Conservation (phyloP, 73 alveolate genomes). For the Paramecium primaurelia region DNA sequence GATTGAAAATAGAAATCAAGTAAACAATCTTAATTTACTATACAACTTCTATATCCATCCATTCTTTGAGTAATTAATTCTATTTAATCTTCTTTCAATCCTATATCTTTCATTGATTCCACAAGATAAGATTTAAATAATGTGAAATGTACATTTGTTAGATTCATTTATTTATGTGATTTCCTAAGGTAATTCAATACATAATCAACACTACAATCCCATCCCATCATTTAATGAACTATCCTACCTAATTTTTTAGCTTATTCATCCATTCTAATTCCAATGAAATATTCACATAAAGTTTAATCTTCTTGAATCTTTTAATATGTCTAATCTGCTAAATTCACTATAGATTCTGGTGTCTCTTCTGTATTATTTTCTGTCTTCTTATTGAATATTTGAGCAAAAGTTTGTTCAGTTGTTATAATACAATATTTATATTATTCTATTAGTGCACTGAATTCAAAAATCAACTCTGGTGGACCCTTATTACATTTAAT, state of each 20-base stretch:
- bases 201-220: background rate
- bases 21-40: background rate
- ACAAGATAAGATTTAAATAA: background rate
- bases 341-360: background rate
- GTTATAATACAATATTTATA: background rate
- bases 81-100: background rate
- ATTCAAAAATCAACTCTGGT: background rate
- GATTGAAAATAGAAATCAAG: background rate
- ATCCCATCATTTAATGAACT: background rate
- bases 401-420: background rate
- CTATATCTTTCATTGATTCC: conserved; percentile 19
- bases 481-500: background rate
- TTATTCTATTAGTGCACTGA: conserved; percentile 8
- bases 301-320: background rate
- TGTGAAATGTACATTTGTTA: conserved; percentile 21
- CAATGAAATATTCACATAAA: background rate
- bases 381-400: background rate
- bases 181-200: background rate
- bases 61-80: background rate
- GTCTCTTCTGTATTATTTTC: background rate
- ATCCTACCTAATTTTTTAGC: conserved; percentile 10
- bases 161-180: background rate
- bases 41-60: conserved; percentile 47
- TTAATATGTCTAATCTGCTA: background rate
- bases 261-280: background rate